These are phyloP conservation scores for Alternaria brassicicola DNA, from an alignment of 2,329 filamentous ascomycete species.

Conservation along the genomic window DNA sequence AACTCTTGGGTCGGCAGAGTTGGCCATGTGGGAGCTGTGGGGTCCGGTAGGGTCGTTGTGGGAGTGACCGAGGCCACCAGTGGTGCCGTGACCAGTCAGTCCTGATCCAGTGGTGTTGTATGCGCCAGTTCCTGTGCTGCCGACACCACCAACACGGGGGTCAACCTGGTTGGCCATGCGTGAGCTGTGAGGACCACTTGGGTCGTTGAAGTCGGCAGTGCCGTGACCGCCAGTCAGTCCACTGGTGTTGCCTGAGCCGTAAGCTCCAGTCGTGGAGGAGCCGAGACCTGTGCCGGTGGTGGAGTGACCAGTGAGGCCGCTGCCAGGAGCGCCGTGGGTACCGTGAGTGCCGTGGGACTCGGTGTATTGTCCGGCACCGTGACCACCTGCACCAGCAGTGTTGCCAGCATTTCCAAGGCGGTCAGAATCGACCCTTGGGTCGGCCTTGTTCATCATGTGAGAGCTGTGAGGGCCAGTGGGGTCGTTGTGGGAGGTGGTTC, in stretches of 20 bases:
- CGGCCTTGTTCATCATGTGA: slow-evolving; percentile 35
- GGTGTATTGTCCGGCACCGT: slow-evolving; percentile 17
- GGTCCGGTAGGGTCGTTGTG: slow-evolving; percentile 42
- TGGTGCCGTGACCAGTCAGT: neutral
- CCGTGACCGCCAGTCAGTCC: slow-evolving; percentile 1
- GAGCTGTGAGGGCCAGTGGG: slow-evolving; percentile 8
- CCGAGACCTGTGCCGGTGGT: slow-evolving; percentile 9
- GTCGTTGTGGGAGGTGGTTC: slow-evolving; percentile 26
- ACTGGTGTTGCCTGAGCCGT: slow-evolving; percentile 15
- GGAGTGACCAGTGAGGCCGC: slow-evolving; percentile 8
- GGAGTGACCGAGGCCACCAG: neutral
- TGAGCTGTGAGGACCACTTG: slow-evolving; percentile 45
- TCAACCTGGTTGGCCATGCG: slow-evolving; percentile 33
- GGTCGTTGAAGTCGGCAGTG: slow-evolving; percentile 31
- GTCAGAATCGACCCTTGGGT: slow-evolving; percentile 47
- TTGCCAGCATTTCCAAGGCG: slow-evolving; percentile 37
- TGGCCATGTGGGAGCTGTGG: slow-evolving; percentile 28
- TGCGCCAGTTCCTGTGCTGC: neutral
- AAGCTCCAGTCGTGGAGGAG: slow-evolving; percentile 13
- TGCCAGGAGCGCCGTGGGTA: slow-evolving; percentile 15
- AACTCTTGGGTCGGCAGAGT: slow-evolving; percentile 40
- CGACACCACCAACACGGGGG: slow-evolving; percentile 27
- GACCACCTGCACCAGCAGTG: slow-evolving; percentile 32
- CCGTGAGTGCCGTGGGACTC: slow-evolving; percentile 16
- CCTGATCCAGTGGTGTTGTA: slow-evolving; percentile 1